Evolutionary conservation across 1,284 basidiomycete species (phyloP), one percentile per base, ranked within the genome.

Genomic region (Pterulicium gracile): DNA sequence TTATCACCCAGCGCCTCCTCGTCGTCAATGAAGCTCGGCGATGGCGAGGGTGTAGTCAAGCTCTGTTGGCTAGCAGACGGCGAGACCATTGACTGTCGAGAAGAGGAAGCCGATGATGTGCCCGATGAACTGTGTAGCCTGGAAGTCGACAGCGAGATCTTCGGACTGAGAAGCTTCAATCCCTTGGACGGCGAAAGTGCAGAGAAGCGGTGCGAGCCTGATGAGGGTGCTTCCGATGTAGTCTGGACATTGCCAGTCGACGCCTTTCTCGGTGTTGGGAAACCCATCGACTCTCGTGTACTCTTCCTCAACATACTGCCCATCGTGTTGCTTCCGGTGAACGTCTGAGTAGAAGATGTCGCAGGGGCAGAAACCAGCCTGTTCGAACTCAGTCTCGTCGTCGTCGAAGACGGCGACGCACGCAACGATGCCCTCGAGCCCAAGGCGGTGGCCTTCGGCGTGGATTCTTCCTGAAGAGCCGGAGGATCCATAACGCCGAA

Each of bases 1-100:
- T 93, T 90, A 58, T 99, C 96, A 17, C 89, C 96, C 12, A 85
- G 65, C 1, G 84, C 50, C 63, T 98, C 93, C 54, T 98, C 96
- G 51, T 98, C 95, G 52, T 94, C 90, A 0, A 85, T 69, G 1
- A 74, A 67, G 52, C 75, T 81, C 18, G 77, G 82, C 3, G 73
- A 75, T 3, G 86, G 86, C 5, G 87, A 89, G n/a, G 86, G 85
- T 2, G 87, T 88, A 3, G 82, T 86, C 20, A 86, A 59, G 7
- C 84, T 86, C 52, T 85, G 83, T 20, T 81, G 71, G 54, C 81
- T 83, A 15, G 83, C 77, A 17, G 81, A 80, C 3, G 87, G 82
- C 1, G 86, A 82, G 3, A 64, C 67, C 45, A 73, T 68, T 24
- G 68, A 60, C 45, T 78, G 79, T 13, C 42, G 7, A 17, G 19